These are phyloP conservation scores for Citrullus mucosospermus DNA, from an alignment of 306 rosid species.

Conservation along the genomic window DNA sequence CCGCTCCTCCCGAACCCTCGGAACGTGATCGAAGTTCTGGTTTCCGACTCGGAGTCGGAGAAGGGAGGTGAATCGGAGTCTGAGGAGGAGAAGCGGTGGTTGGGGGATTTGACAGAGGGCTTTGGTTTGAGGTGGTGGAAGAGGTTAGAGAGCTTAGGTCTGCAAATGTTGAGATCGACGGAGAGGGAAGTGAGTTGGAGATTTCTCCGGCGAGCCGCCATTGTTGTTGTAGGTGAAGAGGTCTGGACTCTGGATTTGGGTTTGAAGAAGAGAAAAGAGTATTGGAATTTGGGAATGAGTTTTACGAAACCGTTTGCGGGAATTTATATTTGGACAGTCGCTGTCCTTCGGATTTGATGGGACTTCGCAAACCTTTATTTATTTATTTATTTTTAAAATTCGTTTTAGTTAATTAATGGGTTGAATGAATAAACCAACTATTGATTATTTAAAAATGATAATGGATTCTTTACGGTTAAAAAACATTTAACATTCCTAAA, in stretches of 20 bases:
- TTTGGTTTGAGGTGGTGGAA: constrained; percentile 42
- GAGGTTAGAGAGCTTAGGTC: constrained; percentile 32
- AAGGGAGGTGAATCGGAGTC: constrained; percentile 9
- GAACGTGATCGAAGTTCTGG: constrained; percentile 12
- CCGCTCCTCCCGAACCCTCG: constrained; percentile 56
- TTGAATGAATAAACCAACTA: too few species aligned
- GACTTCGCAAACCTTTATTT: not conserved
- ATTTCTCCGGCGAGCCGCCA: constrained; percentile 44
- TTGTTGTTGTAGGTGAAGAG: constrained; percentile 7
- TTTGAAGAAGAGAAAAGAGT: not conserved
- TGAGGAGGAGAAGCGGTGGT: constrained; percentile 21
- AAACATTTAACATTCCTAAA: too few species aligned
- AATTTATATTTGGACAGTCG: constrained; percentile 1
- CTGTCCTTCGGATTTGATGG: constrained; percentile 4
- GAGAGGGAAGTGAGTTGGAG: constrained; percentile 32
- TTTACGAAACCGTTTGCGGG: constrained; percentile 1
- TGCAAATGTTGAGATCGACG: constrained; percentile 52
- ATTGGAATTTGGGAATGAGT: not conserved
- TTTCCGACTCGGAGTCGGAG: constrained; percentile 7
- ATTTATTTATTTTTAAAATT: too few species aligned
- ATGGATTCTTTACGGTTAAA: too few species aligned
- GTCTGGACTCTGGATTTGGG: too few species aligned
- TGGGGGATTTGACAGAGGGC: constrained; percentile 10
- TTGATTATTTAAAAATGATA: too few species aligned
- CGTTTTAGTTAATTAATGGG: too few species aligned